Base-by-base conservation (phyloP, 352 stramenopile species). In the Phytophthora palmivora region DNA sequence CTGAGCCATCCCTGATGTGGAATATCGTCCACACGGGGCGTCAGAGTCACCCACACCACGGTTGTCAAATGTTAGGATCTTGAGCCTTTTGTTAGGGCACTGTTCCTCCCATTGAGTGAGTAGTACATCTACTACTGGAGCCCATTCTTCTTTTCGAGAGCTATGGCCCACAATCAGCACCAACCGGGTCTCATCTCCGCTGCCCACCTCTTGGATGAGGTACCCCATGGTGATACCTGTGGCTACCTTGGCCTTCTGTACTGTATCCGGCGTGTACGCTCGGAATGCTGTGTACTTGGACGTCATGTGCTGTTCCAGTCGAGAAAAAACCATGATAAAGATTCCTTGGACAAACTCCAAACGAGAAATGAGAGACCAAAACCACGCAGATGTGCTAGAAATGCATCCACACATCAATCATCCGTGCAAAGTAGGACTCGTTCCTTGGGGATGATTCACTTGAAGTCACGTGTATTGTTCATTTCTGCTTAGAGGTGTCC, bases 1-100 rank as follows among this genome's bases (percentile, higher is more conserved):
- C 30, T 72, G 52, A 8, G 81, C 81, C 79, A 91, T 91, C 11
- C 71, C 61, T 6, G 65, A 75, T 6, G 77, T 88, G 47, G 72
- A 82, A 64, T 91, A 91, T 21, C 63, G 63, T 4, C 77, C 80
- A 66, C 67, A 84, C 0, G 79, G 69, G 21, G 63, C 61, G 47
- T 86, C 79, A 4, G 74, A 74, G 58, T 54, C 76, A 21, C 80
- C 81, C 7, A 78, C 67, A 19, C 76, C 81, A 30, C 81, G 76
- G 65, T 88, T 90, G 62, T 86, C 81, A 26, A 90, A 72, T 14
- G 74, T 85, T 36, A 90, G 42, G 9, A 90, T 47, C 52, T 77
- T 67, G 24, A 87, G 53, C 11, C 7, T 61, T 43, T 61, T 53
- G 33, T 74, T 30, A 15, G 19, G 22, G 9, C 33, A 24, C 12